A percentile compares a stretch with the other conserved stretches of the same genome.
phyloP scores from a whole-genome alignment of 2,329 filamentous ascomycete species.

The Claviceps africana region DNA sequence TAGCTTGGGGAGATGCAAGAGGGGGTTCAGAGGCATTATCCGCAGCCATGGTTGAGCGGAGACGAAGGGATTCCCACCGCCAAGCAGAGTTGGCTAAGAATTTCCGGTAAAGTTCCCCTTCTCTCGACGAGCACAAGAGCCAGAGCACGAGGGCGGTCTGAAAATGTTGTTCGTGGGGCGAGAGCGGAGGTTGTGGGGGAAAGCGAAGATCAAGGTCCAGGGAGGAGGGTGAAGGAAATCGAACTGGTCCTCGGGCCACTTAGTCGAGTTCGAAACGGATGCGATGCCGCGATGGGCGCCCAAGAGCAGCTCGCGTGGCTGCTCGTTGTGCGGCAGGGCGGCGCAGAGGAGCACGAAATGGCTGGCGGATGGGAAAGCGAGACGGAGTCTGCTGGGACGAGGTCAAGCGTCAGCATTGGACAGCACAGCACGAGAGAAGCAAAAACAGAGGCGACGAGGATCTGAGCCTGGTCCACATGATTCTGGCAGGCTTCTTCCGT shows the following conservation, averaged over 20 bases:
- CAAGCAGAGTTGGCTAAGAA: neutral
- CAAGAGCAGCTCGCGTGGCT: too few species aligned
- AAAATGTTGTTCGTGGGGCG: neutral
- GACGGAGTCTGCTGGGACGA: neutral
- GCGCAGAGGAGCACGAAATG: neutral
- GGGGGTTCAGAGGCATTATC: constrained; percentile 1
- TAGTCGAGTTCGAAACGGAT: neutral
- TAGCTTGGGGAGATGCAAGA: constrained; percentile 17
- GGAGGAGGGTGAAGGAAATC: neutral
- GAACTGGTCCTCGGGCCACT: neutral
- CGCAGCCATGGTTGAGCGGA: constrained; percentile 8
- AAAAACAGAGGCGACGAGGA: neutral
- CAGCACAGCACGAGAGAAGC: neutral
- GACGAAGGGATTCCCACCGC: neutral
- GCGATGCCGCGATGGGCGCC: neutral
- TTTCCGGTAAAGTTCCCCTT: neutral
- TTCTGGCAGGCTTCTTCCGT: neutral
- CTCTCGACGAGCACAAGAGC: neutral
- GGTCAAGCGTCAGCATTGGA: neutral
- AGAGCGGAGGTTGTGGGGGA: neutral
- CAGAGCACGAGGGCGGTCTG: neutral
- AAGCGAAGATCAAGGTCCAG: neutral
- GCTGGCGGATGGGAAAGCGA: neutral
- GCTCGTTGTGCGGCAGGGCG: neutral
- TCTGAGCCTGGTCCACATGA: neutral